Percentiles rank a stretch among this genome's conserved stretches.
phyloP scores from a whole-genome alignment of 768 basidiomycete genomes.

The Termitomyces sp. region DNA sequence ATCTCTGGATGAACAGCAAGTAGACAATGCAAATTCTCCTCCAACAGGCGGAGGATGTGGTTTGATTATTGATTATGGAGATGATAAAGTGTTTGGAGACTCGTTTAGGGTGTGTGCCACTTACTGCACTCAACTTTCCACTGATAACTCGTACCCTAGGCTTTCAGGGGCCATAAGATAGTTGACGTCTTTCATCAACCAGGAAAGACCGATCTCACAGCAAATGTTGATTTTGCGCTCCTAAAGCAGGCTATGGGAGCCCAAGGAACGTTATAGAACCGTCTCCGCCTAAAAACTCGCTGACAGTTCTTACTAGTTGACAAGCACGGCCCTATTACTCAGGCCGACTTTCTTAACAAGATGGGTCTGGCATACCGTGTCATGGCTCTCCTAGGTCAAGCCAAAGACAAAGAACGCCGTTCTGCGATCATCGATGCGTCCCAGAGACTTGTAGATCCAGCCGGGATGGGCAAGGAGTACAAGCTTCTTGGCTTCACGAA shows the following conservation, averaged over 20 bases:
- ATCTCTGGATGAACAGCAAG: neutral
- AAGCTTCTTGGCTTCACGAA: conserved; percentile 62
- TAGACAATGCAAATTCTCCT: conserved; percentile 1
- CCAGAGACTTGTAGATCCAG: conserved; percentile 66
- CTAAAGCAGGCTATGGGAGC: conserved; percentile 71
- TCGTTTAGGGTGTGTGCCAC: conserved; percentile 73
- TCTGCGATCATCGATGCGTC: conserved; percentile 55
- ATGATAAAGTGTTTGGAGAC: conserved; percentile 56
- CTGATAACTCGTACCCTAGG: conserved; percentile 40
- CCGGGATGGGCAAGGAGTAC: conserved; percentile 88
- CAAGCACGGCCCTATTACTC: conserved; percentile 55
- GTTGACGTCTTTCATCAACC: conserved; percentile 82
- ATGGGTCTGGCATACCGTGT: conserved; percentile 75
- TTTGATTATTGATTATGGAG: conserved; percentile 89
- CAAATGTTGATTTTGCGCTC: conserved; percentile 95
- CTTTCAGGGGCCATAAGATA: conserved; percentile 82
- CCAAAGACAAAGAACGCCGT: conserved; percentile 42
- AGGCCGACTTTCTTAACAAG: conserved; percentile 68
- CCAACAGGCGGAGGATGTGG: conserved; percentile 46
- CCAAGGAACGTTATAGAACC: conserved; percentile 31
- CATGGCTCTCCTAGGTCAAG: conserved; percentile 49
- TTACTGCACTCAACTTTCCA: neutral
- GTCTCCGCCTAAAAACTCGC: neutral
- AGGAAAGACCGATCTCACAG: conserved; percentile 87
- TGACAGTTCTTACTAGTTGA: conserved; percentile 25